Evolutionary conservation across 805 yeast genomes (phyloP), one percentile per base, ranked within the genome.

Genomic region (Candida andamanensis): DNA sequence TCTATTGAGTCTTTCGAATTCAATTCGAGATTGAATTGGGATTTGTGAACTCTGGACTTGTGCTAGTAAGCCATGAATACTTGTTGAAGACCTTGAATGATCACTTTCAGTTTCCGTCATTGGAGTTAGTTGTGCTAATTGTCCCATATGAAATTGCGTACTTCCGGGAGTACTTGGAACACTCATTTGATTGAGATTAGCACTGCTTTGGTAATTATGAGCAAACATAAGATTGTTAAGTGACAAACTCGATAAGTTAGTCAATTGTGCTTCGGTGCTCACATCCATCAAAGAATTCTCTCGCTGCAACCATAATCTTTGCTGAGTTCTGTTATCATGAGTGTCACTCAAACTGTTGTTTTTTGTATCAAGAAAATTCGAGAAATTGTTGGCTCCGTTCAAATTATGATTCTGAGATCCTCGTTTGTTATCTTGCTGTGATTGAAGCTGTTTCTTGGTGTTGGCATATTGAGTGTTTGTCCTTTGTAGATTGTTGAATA

Each of bases 291-390:
- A 60, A 2, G 85, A 76, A 45, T 75, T 80, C 43, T 83, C 90
- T 42, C 90, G 65, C 52, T 83, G 95, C 20, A 85, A 60, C 95
- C 95, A 85, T 31, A 86, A 67, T 40, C 79, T 72, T 49, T 83
- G 92, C 49, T 85, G 95, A 0, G 95, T 84, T 58, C 95, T 67
- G 1, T 35, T 42, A 27, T 36, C 41, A 23, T 29, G 16, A 6
- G 28, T 15, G n/a, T 37, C 31, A 20, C 28, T 29, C n/a, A 30
- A 17, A 17, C 17, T 26, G 13, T 22, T 19, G 19, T 33, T 32
- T 11, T 17, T 30, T 17, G 26, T 30, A 24, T 39, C 46, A 21
- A 58, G 46, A 26, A 56, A 58, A 39, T 54, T 50, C 12, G 59
- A 43, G 33, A 58, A 58, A 41, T 58, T 56, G 24, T 53, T 54